phyloP scores from a whole-genome alignment of 805 yeast genomes.

The Saccharomyces paradoxus region DNA sequence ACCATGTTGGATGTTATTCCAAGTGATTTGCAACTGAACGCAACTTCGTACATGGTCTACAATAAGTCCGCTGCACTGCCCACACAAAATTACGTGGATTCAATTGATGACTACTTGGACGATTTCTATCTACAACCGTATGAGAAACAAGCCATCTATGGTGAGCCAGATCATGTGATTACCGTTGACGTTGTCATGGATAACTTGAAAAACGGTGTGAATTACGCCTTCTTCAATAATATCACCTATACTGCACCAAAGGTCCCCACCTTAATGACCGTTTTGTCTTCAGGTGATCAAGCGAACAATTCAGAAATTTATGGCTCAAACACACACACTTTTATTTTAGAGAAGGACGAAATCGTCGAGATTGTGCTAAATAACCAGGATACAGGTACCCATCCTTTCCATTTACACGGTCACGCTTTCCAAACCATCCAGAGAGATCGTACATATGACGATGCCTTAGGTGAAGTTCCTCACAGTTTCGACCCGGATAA shows the following conservation, averaged over 20 bases:
- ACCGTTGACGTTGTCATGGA: constrained; percentile 75
- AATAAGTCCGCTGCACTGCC: constrained; percentile 35
- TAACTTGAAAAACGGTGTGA: constrained; percentile 76
- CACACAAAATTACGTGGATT: constrained; percentile 37
- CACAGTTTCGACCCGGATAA: constrained; percentile 47
- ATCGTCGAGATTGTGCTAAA: constrained; percentile 76
- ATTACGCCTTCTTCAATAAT: constrained; percentile 95
- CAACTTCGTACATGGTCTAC: constrained; percentile 68
- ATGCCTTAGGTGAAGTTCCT: constrained; percentile 44
- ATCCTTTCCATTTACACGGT: constrained; percentile 97
- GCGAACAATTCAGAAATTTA: constrained; percentile 48
- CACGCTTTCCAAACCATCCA: constrained; percentile 70
- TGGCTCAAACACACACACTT: constrained; percentile 74
- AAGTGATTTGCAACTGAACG: constrained; percentile 53
- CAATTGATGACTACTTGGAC: constrained; percentile 50
- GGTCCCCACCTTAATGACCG: constrained; percentile 80
- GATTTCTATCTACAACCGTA: constrained; percentile 71
- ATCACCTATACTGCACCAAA: constrained; percentile 69
- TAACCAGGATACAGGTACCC: constrained; percentile 84
- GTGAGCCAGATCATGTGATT: constrained; percentile 61
- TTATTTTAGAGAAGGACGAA: constrained; percentile 48
- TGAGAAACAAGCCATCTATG: constrained; percentile 44
- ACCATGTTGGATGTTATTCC: constrained; percentile 77
- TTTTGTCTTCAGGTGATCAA: constrained; percentile 57
- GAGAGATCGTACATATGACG: constrained; percentile 56